Base-by-base conservation (phyloP, 257 asterid species). In the Rubia yunnanensis region DNA sequence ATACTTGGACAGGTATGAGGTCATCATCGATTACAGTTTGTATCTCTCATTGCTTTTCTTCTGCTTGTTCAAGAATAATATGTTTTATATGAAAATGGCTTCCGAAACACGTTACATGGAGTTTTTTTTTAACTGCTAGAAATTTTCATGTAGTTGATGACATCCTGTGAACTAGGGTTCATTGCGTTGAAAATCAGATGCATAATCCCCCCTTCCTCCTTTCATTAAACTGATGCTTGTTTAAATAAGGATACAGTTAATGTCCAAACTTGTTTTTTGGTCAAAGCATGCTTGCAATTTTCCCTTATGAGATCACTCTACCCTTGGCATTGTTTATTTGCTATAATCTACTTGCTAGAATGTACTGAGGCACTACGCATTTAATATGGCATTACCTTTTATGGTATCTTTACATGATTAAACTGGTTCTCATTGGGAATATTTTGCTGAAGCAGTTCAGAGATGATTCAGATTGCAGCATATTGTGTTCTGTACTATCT, bases 391-490 rank as follows among this genome's bases (percentile, higher is more conserved):
- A 18, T 28, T 41, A 18, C 17, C 7, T 60, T 60, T 31, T 50
- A 46, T 27, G 6, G 18, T 23, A 23, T 23, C 9, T 24, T n/a
- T 9, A 41, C 18, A 24, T 5, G 46, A 15, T 20, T 17, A 14
- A 39, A 8, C 20, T 27, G 28, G 17, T 46, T 46, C 58, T 64
- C 38, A 64, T 50, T 17, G 17, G n/a, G 24, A 22, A 28, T 6
- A 7, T 69, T 72, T 61, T 46, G 32, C 69, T 69, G 64, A 50
- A 75, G 44, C 94, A 92, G 99, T 89, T 92, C 80, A 80, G 74
- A 76, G 99, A 92, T 73, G 97, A 92, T 82, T 84, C 90, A 62
- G 99, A 89, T 52, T 92, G 99, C 87, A 86, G 88, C 76, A 70
- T 87, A 54, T 81, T 92, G 76, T 77, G 92, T 82, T 86, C 88